Evolutionary conservation across 2,329 filamentous ascomycete genomes (phyloP).

Genomic region (Ophiostoma triangulosporum): DNA sequence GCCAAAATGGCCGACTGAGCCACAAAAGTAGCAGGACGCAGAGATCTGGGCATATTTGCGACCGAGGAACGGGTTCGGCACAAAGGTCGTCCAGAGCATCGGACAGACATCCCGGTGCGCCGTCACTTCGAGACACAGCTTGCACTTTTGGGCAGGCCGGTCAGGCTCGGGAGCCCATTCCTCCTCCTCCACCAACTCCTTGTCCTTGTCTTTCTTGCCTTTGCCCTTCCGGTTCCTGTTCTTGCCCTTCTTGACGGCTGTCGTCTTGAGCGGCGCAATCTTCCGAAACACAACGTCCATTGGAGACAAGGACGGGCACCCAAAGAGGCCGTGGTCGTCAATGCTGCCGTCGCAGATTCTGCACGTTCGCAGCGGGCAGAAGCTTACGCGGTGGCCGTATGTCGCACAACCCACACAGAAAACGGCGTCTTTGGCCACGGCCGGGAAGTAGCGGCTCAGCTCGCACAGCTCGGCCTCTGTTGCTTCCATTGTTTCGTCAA

Average conservation of each 20-base stretch:
- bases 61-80: slow-evolving; percentile 25
- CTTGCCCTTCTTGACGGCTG: neutral
- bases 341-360: slow-evolving; percentile 30
- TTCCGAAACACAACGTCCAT: neutral
- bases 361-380: slow-evolving; percentile 35
- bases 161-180: neutral
- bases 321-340: slow-evolving; percentile 32
- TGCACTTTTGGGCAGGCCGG: neutral
- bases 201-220: neutral
- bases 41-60: slow-evolving; percentile 37
- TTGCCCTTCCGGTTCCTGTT: neutral
- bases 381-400: slow-evolving; percentile 29
- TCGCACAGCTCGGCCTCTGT: slow-evolving; percentile 14
- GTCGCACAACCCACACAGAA: slow-evolving; percentile 41
- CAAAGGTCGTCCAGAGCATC: slow-evolving; percentile 46
- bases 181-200: neutral
- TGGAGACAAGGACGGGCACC: slow-evolving; percentile 30
- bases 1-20: slow-evolving; percentile 39
- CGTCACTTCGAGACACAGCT: slow-evolving; percentile 1
- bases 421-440: slow-evolving; percentile 25
- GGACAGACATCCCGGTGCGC: slow-evolving; percentile 4
- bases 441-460: slow-evolving; percentile 38
- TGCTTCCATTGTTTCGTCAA: neutral
- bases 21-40: slow-evolving; percentile 43
- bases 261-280: neutral